Conservation (phyloP, 1,139 yeast genomes). For the Lodderomyces beijingensis region DNA sequence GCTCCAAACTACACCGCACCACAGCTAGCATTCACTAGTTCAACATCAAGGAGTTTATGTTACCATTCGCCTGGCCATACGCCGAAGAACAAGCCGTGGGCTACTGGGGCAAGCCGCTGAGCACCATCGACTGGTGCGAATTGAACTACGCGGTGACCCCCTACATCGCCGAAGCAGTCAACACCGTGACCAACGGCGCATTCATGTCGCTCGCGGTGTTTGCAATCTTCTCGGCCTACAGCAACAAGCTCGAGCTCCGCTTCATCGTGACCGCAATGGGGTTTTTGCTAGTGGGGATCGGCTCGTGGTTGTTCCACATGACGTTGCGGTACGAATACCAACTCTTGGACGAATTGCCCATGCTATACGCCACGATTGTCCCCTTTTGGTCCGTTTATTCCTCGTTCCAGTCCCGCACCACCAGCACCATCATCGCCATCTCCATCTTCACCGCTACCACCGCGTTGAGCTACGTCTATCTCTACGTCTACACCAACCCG, state of each 20-base stretch:
- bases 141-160: constrained; percentile 86
- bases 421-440: constrained; percentile 46
- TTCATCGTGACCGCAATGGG: constrained; percentile 73
- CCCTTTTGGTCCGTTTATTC: constrained; percentile 90
- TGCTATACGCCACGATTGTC: constrained; percentile 95
- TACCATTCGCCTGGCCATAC: constrained; percentile 45
- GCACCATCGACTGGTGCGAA: constrained; percentile 96
- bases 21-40: too few relatives aligned
- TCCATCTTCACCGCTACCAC: constrained; percentile 56
- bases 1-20: too few relatives aligned
- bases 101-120: constrained; percentile 47
- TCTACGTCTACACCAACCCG: constrained; percentile 63
- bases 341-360: constrained; percentile 89
- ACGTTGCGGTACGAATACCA: constrained; percentile 85
- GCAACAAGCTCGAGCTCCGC: constrained; percentile 61
- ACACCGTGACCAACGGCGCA: constrained; percentile 71
- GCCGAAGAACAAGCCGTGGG: constrained; percentile 43
- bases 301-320: constrained; percentile 96
- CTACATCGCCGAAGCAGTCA: constrained; percentile 84
- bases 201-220: constrained; percentile 65
- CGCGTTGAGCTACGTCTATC: constrained; percentile 58
- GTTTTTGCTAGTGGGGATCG: constrained; percentile 83
- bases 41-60: too few relatives aligned
- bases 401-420: constrained; percentile 43
- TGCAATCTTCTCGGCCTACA: constrained; percentile 59